Evolutionary conservation across 164 flowering plant species (phyloP).

Genomic region (Tetracentron sinense): DNA sequence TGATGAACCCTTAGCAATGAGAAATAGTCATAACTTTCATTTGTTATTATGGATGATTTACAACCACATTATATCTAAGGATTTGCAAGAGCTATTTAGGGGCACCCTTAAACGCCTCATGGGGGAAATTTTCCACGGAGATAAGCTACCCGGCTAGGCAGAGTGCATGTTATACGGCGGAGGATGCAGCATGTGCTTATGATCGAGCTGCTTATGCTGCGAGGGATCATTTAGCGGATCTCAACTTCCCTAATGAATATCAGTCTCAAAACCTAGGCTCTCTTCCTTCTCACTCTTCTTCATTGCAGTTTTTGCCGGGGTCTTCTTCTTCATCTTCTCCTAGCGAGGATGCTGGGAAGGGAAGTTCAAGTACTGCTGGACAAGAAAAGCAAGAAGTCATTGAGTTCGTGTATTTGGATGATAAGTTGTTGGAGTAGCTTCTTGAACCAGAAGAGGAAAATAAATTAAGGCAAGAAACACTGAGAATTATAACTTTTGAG

Average conservation of each 20-base stretch:
- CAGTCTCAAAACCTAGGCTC: slow-evolving; percentile 1
- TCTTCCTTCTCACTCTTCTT: not conserved
- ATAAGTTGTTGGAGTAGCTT: slow-evolving; percentile 23
- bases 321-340: not conserved
- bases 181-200: slow-evolving; percentile 23
- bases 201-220: slow-evolving; percentile 21
- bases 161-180: slow-evolving; percentile 20
- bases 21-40: no score
- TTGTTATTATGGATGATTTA: no score
- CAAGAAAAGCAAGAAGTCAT: slow-evolving; percentile 10
- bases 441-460: slow-evolving; percentile 5
- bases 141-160: slow-evolving; percentile 17
- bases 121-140: slow-evolving; percentile 21
- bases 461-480: not conserved
- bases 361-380: not conserved
- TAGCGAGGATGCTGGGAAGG: not conserved
- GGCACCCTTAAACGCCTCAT: no score
- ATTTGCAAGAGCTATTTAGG: no score
- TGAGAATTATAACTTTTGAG: not conserved
- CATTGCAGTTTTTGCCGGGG: no score
- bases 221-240: slow-evolving; percentile 20
- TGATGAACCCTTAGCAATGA: no score
- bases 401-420: slow-evolving; percentile 21
- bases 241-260: slow-evolving; percentile 20
- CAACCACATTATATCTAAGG: no score